Evolutionary conservation across 2,329 filamentous ascomycete genomes (phyloP), one percentile per base, ranked within the genome.

Genomic region (Botrytis aclada): DNA sequence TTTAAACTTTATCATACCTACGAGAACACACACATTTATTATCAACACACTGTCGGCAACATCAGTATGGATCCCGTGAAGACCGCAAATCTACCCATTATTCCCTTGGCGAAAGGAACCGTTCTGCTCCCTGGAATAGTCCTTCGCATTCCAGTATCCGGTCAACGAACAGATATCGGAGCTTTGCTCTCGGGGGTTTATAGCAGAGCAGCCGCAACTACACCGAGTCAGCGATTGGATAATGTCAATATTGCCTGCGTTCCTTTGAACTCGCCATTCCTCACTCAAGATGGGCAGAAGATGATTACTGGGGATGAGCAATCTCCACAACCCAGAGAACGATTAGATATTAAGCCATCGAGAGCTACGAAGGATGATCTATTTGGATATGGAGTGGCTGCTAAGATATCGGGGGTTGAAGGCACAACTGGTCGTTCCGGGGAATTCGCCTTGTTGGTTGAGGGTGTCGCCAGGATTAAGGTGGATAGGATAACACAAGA

Each of bases 41-140:
- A 41, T 25, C 37, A 54, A 67, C 47, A n/a, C n/a, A n/a, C 47
- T 18, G 51, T 56, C 51, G 18, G 14, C 34, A 10, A 47, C 37
- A 72, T 29, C 22, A n/a, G 45, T 45, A 72, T 72, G 71, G 51
- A 34, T 56, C 34, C 71, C n/a, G 56, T 39, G 22, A 78, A 76
- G 72, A 58, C 76, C 20, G 73, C 75, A 32, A 80, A 78, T 41
- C 82, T 97, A 47, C 93, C 95, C 63, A 84, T 98, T 78, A 92
- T 98, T 77, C 93, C 94, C 54, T 88, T 98, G 61, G 89, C 93
- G 70, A 90, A 91, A 80, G 92, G 92, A 76, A 88, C 90, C 75
- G 92, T 98, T 77, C 89, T 98, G 58, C 88, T 97, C 16, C 96
- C 96, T 6, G 94, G 94, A 75, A 90, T 95, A 72, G 90, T 95